Conservation (phyloP, 2,329 filamentous ascomycete species). For the Epichloe gansuensis region DNA sequence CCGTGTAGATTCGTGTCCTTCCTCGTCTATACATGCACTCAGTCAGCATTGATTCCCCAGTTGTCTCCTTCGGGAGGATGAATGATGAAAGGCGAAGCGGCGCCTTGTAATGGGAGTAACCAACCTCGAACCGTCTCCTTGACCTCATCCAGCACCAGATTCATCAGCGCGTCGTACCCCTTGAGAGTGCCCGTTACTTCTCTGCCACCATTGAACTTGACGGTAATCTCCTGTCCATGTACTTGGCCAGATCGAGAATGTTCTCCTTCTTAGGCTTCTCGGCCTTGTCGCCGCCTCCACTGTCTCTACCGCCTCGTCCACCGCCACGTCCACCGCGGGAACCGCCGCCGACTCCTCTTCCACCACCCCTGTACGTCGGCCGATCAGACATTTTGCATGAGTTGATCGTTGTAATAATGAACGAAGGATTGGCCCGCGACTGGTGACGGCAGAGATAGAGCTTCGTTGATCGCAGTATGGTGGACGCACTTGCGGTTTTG, state of each 20-base stretch:
- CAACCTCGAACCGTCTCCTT: constrained; percentile 79
- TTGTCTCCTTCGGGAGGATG: too few relatives aligned
- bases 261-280: constrained; percentile 97
- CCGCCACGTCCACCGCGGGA: constrained; percentile 15
- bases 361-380: constrained; percentile 34
- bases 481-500: neutral
- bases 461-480: neutral
- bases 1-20: constrained; percentile 75
- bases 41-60: neutral
- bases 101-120: constrained; percentile 10
- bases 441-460: neutral
- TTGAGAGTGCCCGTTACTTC: constrained; percentile 87
- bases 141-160: constrained; percentile 89
- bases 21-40: constrained; percentile 55
- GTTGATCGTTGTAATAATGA: constrained; percentile 6
- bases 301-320: constrained; percentile 32
- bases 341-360: constrained; percentile 30
- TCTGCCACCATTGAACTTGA: constrained; percentile 92
- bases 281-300: constrained; percentile 35
- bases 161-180: constrained; percentile 96
- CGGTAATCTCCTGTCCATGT: constrained; percentile 88
- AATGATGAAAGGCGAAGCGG: neutral
- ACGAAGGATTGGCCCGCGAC: neutral
- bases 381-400: constrained; percentile 36
- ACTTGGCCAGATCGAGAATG: constrained; percentile 88